Evolutionary conservation across 306 rosid genomes (phyloP).

Genomic region (Quercus berberidifolia): DNA sequence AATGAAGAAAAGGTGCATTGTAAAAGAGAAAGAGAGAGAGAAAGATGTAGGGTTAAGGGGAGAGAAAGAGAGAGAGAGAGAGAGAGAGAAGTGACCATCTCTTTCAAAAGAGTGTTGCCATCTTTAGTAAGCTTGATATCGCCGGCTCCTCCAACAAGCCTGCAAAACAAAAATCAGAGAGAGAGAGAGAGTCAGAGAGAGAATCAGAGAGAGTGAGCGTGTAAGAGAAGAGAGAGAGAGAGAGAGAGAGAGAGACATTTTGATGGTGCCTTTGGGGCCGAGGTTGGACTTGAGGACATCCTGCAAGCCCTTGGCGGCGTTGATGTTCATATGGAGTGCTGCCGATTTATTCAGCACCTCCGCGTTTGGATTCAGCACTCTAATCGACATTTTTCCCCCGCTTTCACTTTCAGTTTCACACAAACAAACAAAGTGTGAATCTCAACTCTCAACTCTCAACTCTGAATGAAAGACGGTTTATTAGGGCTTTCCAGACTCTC

Average conservation of each 20-base stretch:
- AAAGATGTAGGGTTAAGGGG: constrained; percentile 21
- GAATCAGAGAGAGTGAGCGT: no score
- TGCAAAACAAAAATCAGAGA: constrained; percentile 8
- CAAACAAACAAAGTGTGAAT: no score
- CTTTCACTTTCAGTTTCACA: no score
- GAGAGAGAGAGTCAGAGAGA: no score
- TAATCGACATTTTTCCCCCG: constrained; percentile 51
- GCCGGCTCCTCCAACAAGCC: constrained; percentile 98
- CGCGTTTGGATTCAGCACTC: constrained; percentile 85
- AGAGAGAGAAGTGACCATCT: constrained; percentile 53
- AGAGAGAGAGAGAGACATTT: constrained; percentile 40
- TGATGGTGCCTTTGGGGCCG: constrained; percentile 98
- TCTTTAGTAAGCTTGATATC: constrained; percentile 97
- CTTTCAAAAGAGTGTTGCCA: constrained; percentile 92
- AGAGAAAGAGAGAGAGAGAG: neutral
- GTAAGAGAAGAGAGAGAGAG: neutral
- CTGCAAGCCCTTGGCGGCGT: constrained; percentile 95
- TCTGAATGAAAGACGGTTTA: no score
- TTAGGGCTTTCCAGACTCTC: no score
- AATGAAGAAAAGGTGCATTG: neutral
- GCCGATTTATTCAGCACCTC: constrained; percentile 97
- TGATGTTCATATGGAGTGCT: constrained; percentile 95
- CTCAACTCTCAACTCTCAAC: no score
- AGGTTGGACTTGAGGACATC: constrained; percentile 93
- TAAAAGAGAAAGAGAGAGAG: neutral